Evolutionary conservation across 306 rosid species (phyloP).

Genomic region (Boehmeria nivea): DNA sequence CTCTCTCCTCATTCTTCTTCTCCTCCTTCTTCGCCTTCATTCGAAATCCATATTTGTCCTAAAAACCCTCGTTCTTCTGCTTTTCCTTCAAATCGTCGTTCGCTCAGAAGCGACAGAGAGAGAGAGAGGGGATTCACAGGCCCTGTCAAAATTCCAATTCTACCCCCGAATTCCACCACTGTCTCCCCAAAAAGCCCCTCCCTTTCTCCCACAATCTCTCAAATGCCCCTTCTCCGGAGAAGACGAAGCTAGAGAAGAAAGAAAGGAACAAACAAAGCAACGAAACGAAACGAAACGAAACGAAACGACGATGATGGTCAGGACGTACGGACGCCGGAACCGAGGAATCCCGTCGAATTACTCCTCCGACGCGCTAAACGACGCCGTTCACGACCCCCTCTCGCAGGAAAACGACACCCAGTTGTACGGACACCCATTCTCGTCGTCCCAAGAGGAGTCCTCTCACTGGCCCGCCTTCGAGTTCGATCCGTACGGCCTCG

Average conservation of each 20-base stretch:
- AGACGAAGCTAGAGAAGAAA: slow-evolving; percentile 15
- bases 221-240: slow-evolving; percentile 8
- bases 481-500: slow-evolving; percentile 50
- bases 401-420: slow-evolving; percentile 46
- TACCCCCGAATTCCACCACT: no score
- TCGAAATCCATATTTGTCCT: no score
- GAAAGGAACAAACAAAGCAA: not conserved
- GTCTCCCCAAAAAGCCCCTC: not conserved
- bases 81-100: no score
- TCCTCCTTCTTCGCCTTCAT: no score
- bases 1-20: no score
- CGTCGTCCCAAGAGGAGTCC: slow-evolving; percentile 84
- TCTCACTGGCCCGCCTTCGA: slow-evolving; percentile 73
- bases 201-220: not conserved
- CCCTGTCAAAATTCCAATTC: no score
- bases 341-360: slow-evolving; percentile 39
- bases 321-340: slow-evolving; percentile 91
- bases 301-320: slow-evolving; percentile 58
- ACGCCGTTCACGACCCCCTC: slow-evolving; percentile 53
- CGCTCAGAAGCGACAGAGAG: no score
- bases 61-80: no score
- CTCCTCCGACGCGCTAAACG: slow-evolving; percentile 59
- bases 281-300: not conserved
- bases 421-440: slow-evolving; percentile 45
- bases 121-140: no score